These are phyloP conservation scores for Verbascum thapsus DNA, from an alignment of 257 asterid species.

Conservation along the genomic window DNA sequence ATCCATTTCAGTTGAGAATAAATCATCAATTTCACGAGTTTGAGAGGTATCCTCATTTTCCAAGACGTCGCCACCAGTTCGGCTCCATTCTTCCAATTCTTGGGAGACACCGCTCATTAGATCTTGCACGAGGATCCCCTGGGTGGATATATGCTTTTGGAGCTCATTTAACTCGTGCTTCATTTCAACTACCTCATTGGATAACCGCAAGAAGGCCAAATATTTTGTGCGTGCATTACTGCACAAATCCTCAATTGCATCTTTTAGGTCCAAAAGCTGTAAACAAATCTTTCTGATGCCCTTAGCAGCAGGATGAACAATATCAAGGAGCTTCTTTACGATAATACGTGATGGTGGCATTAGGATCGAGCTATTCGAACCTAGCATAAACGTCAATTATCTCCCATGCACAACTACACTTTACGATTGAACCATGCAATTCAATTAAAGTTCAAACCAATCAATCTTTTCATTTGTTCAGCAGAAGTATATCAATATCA, in stretches of 20 bases:
- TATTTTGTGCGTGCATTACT: constrained; percentile 81
- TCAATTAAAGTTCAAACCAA: too few species aligned
- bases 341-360: too few species aligned
- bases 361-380: too few species aligned
- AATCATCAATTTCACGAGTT: constrained; percentile 44
- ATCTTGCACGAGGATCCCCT: constrained; percentile 86
- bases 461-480: too few species aligned
- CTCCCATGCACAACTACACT: too few species aligned
- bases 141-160: constrained; percentile 86
- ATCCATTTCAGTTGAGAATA: constrained; percentile 54
- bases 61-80: constrained; percentile 41
- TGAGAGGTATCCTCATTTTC: constrained; percentile 50
- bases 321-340: too few species aligned
- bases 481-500: too few species aligned
- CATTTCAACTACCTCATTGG: constrained; percentile 92
- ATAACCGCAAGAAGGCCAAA: constrained; percentile 87
- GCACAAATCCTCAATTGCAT: constrained; percentile 93
- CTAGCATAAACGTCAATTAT: too few species aligned
- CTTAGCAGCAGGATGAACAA: too few species aligned
- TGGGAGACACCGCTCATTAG: constrained; percentile 82
- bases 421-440: too few species aligned
- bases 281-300: constrained; percentile 96
- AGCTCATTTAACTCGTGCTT: constrained; percentile 89
- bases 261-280: constrained; percentile 98
- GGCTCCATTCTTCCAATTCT: constrained; percentile 76